These are phyloP conservation scores for Thalassiosira oceanica DNA, from an alignment of 352 stramenopile species.

Conservation along the genomic window DNA sequence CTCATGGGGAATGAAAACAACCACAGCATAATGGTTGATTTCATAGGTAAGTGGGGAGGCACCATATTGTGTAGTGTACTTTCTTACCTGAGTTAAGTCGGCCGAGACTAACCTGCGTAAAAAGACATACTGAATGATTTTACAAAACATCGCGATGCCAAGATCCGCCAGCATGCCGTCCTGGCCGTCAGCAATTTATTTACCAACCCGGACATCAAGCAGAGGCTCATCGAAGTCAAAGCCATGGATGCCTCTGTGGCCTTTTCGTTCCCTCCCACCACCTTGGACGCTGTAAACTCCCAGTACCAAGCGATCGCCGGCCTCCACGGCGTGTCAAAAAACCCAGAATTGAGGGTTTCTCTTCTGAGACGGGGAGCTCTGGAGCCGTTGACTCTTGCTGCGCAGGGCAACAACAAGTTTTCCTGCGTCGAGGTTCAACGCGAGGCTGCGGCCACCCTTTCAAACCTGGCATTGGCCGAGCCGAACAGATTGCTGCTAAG, in stretches of 20 bases:
- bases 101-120: too few species aligned
- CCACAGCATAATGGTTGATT: conserved; percentile 30
- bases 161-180: conserved; percentile 94
- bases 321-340: conserved; percentile 89
- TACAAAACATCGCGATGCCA: conserved; percentile 92
- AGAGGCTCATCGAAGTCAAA: conserved; percentile 86
- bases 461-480: conserved; percentile 92
- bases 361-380: conserved; percentile 89
- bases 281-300: conserved; percentile 86
- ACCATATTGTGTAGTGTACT: too few species aligned
- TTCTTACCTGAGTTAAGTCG: too few species aligned
- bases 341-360: conserved; percentile 85
- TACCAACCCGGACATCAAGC: conserved; percentile 84
- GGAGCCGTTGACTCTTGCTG: conserved; percentile 91
- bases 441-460: conserved; percentile 91
- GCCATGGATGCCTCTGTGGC: conserved; percentile 91
- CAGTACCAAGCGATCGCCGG: conserved; percentile 95
- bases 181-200: conserved; percentile 94
- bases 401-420: conserved; percentile 48
- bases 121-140: conserved; percentile 90
- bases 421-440: conserved; percentile 84
- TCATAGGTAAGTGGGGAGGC: conserved; percentile 50
- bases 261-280: conserved; percentile 87
- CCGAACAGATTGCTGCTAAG: conserved; percentile 95
- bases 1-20: conserved; percentile 68